Percentiles rank a stretch among this genome's conserved stretches.
These are phyloP conservation scores for Eustoma russellianum DNA, from an alignment of 257 asterid species.

Conservation along the genomic window DNA sequence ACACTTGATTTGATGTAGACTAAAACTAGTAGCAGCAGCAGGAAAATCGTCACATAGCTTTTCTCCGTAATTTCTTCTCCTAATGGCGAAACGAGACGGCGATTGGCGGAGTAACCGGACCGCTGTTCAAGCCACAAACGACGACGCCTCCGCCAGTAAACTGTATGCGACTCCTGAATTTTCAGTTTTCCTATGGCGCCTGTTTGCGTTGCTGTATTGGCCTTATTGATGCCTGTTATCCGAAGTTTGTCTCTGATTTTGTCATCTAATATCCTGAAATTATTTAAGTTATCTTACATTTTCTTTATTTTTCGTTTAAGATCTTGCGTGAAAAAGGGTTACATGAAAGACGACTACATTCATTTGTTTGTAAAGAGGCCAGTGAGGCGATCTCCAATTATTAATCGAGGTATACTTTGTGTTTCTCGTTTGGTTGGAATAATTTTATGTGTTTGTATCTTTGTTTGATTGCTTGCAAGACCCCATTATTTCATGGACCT, in stretches of 20 bases:
- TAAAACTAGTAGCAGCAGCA: too few species aligned
- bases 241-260: background rate
- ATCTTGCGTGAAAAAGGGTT: slow-evolving; percentile 88
- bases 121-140: slow-evolving; percentile 96
- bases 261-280: background rate
- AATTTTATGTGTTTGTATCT: too few species aligned
- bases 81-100: slow-evolving; percentile 50
- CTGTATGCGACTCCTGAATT: slow-evolving; percentile 31
- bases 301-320: slow-evolving; percentile 17
- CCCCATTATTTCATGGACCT: too few species aligned
- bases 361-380: slow-evolving; percentile 76
- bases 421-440: background rate
- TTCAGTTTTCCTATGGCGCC: background rate
- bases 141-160: slow-evolving; percentile 96
- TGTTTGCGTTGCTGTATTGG: background rate
- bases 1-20: too few species aligned
- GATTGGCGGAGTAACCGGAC: slow-evolving; percentile 72
- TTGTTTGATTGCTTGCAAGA: too few species aligned
- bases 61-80: background rate
- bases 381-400: slow-evolving; percentile 86
- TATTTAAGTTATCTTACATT: background rate
- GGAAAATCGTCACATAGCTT: background rate
- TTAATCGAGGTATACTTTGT: slow-evolving; percentile 64
- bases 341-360: slow-evolving; percentile 77
- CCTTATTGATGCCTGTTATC: background rate